These are phyloP conservation scores for Erysimum cheiranthoides DNA, from an alignment of 345 rosid species.

Conservation along the genomic window DNA sequence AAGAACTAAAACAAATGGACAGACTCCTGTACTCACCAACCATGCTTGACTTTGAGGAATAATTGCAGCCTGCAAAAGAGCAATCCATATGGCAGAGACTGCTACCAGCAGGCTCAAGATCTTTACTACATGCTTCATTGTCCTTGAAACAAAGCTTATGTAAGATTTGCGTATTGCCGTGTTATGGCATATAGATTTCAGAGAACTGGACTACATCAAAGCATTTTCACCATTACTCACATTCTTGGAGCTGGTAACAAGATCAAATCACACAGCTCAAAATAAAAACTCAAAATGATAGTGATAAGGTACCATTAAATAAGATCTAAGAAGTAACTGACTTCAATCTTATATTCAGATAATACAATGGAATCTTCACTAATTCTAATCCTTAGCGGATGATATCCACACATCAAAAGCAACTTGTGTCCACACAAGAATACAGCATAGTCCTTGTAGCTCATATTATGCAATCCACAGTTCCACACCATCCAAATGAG, in stretches of 20 bases:
- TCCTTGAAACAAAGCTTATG: neutral
- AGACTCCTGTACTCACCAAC: conserved; percentile 50
- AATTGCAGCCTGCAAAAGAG: conserved; percentile 60
- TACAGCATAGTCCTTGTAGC: neutral
- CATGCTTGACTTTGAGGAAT: conserved; percentile 55
- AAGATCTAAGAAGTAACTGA: neutral
- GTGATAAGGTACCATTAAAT: neutral
- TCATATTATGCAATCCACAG: neutral
- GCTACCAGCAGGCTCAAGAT: conserved; percentile 53
- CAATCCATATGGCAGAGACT: conserved; percentile 56
- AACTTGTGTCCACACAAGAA: conserved; percentile 10
- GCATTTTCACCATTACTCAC: neutral
- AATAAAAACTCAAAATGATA: neutral
- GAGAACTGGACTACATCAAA: neutral
- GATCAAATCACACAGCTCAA: neutral
- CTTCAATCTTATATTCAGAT: neutral
- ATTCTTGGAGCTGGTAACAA: neutral
- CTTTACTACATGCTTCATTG: conserved; percentile 64
- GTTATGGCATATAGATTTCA: neutral
- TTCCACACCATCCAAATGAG: conserved; percentile 23
- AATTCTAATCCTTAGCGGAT: neutral
- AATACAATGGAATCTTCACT: neutral
- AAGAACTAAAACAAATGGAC: neutral
- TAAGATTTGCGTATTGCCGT: neutral
- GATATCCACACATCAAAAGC: neutral